Evolutionary conservation across 2,329 filamentous ascomycete genomes (phyloP).

Genomic region (Acephala macrosclerotiorum): DNA sequence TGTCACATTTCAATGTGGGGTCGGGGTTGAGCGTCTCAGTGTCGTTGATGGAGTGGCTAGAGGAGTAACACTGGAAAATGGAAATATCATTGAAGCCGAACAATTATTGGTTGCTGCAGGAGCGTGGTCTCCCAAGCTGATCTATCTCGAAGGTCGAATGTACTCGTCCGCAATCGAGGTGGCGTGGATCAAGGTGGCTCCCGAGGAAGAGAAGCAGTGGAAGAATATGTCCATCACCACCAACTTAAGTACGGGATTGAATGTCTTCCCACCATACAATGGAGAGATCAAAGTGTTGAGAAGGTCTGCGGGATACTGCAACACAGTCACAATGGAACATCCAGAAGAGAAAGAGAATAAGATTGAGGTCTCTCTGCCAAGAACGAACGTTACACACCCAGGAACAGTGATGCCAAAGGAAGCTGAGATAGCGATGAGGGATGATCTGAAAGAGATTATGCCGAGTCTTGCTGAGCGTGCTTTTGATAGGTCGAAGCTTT

Average conservation of each 20-base stretch:
- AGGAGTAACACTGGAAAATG: not conserved
- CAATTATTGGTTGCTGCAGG: not conserved
- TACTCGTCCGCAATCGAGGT: constrained; percentile 28
- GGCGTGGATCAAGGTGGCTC: constrained; percentile 41
- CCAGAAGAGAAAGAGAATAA: not conserved
- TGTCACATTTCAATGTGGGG: not conserved
- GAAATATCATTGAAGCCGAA: not conserved
- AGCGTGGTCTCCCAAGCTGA: constrained; percentile 1
- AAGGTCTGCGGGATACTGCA: constrained; percentile 12
- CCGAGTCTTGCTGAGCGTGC: constrained; percentile 34
- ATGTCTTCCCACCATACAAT: constrained; percentile 42
- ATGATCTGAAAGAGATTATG: constrained; percentile 38
- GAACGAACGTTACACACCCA: not conserved
- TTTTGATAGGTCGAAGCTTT: constrained; percentile 38
- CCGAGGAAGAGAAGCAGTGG: constrained; percentile 35
- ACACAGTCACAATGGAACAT: not conserved
- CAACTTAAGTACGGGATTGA: constrained; percentile 40
- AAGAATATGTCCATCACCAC: constrained; percentile 43
- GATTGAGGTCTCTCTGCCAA: not conserved
- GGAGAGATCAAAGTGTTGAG: constrained; percentile 43
- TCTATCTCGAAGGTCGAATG: not conserved
- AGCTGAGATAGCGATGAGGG: constrained; percentile 33
- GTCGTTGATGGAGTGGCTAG: not conserved
- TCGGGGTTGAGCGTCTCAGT: not conserved
- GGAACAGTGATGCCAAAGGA: constrained; percentile 21